Percentiles rank a stretch among this genome's conserved stretches.
Evolutionary conservation across 1,139 yeast genomes (phyloP).

Genomic region (Pichia sp.): DNA sequence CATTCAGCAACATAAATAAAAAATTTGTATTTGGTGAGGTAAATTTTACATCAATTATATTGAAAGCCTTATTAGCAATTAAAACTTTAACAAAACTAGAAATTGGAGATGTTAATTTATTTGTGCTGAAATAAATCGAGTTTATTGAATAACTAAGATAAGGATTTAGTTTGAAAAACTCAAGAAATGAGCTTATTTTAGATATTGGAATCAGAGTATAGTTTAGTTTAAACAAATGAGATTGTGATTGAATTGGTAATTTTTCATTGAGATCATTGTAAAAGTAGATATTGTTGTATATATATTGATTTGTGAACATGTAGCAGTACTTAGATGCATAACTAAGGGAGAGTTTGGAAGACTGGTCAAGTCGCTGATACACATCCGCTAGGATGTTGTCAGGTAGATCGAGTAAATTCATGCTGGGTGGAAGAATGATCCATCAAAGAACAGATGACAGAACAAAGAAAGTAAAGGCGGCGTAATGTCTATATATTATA

Average conservation of each 20-base stretch:
- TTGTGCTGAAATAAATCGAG: not conserved
- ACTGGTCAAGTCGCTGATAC: not conserved
- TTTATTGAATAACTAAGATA: not conserved
- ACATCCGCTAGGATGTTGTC: constrained; percentile 8
- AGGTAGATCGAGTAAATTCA: constrained; percentile 8
- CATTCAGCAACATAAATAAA: not conserved
- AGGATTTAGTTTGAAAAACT: not conserved
- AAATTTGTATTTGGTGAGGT: not conserved
- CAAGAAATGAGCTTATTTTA: not conserved
- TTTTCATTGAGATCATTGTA: constrained; percentile 1
- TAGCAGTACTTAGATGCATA: constrained; percentile 3
- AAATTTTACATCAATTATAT: not conserved
- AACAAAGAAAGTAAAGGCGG: not conserved
- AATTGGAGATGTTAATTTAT: not conserved
- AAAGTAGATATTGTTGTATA: constrained; percentile 5
- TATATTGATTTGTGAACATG: not conserved
- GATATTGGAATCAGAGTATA: not conserved
- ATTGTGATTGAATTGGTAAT: not conserved
- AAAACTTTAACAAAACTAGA: not conserved
- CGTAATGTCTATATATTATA: not conserved
- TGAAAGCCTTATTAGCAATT: not conserved
- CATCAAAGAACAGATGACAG: not conserved
- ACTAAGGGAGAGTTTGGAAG: not conserved
- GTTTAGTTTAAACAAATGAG: not conserved
- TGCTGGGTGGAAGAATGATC: not conserved